Base-by-base conservation (phyloP, 768 basidiomycete genomes). In the Kwoniella dejecticola region DNA sequence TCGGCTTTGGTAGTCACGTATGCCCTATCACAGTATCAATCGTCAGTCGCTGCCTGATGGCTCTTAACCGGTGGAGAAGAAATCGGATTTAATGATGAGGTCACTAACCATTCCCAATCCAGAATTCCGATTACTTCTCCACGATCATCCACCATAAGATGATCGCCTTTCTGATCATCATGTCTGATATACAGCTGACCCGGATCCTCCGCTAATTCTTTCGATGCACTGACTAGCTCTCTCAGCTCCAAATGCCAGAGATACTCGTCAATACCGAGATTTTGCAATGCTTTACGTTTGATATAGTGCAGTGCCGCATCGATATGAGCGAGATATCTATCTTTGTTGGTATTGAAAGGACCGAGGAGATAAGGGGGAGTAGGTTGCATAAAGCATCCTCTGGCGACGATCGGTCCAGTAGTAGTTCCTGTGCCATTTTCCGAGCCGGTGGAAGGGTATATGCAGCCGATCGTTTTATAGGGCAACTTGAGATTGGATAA, bases 91-190 rank as follows among this genome's bases (percentile, higher is more conserved):
- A 1, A 42, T 19, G 2, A 38, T 17, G 26, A 7, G 26, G 21
- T 0, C 11, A 40, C 63, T 41, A 23, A 64, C 63, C 64, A 72
- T 48, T 79, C 78, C 78, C 78, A 78, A 52, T 79, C 71, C 40
- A 79, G 68, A 38, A 78, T 63, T 13, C 69, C 65, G 1, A 61
- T 26, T 24, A 76, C 64, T 24, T 68, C 53, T 44, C 61, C 57
- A 8, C 65, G 50, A 12, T 68, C 57, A 50, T 75, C 64, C 33
- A 74, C 63, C 41, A 78, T 54, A 15, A 71, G 60, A 21, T 77
- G 72, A 64, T 68, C 74, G 17, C 66, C 76, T 41, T 68, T 68
- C 36, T 66, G 60, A 26, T 74, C 58, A 47, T 40, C 57, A 44
- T 72, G 68, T 36, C 57, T 62, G 41, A 73, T 52, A 46, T 41